Evolutionary conservation across 2,329 filamentous ascomycete species (phyloP), one percentile per base, ranked within the genome.

Genomic region (Paracorniculantispora psalliotae): DNA sequence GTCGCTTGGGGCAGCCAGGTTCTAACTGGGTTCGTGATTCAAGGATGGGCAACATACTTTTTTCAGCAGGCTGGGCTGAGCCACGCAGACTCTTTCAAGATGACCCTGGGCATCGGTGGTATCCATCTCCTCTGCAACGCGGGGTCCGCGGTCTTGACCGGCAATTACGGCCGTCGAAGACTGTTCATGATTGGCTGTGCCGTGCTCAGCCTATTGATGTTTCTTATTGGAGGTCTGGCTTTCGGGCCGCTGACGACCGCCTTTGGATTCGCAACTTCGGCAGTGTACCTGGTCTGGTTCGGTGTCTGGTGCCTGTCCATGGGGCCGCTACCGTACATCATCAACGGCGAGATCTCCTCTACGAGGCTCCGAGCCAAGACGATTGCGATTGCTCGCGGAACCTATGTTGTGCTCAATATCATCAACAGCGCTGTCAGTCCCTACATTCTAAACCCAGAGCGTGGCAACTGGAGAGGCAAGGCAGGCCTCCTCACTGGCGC

Each of bases 251-350:
- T 68, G 69, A 49, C 64, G 62, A 3, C 59, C 56, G 41, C 61
- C 64, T 9, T 63, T 73, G 30, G 50, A 21, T 67, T 75, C 10
- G 69, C 67, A 0, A 71, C 75, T 57, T 70, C 71, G 0, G 63
- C 67, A 3, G 67, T 77, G 8, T 67, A 69, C 23, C 58, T 78
- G 46, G 68, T 74, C 49, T 79, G 74, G 74, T 68, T 73, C 5
- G 68, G 68, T 50, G 64, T 67, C 15, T 75, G 74, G 64, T 71
- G 67, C 28, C 68, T 74, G 65, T 69, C 70, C 17, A 68, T 75
- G 50, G 73, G 73, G 1, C 73, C 73, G 2, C 70, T 76, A 35
- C 66, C 69, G 53, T 75, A 73, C 67, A 70, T 70, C n/a, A 67
- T 75, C 56, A 68, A 72, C 6, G 64, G 72, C 15, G 73, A 76